phyloP scores from a whole-genome alignment of 2,329 filamentous ascomycete species.

The Neofusicoccum parvum region DNA sequence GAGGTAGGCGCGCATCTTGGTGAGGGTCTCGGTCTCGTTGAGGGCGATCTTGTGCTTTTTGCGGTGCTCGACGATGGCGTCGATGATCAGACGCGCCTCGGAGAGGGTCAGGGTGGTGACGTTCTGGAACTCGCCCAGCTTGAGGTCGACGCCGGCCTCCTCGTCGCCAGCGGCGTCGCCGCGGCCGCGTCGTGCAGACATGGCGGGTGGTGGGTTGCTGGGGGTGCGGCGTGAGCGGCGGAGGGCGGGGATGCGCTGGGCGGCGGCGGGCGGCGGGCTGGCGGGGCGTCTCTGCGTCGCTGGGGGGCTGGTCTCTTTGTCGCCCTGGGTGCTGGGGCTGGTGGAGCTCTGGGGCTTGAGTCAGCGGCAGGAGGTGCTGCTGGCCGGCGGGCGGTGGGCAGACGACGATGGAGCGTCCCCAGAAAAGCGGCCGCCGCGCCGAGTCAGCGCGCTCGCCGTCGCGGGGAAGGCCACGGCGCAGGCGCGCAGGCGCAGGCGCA shows the following conservation, averaged over 20 bases:
- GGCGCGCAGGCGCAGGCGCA: neutral
- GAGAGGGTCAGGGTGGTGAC: slow-evolving; percentile 90
- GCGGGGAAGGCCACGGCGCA: neutral
- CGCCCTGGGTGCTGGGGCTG: neutral
- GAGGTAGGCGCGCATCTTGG: slow-evolving; percentile 88
- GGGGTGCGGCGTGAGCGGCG: neutral
- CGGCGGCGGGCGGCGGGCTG: neutral
- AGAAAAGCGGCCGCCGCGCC: slow-evolving; percentile 3
- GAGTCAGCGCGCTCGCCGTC: neutral
- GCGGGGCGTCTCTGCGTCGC: neutral
- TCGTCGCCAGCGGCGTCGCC: slow-evolving; percentile 62
- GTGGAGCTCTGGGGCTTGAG: neutral
- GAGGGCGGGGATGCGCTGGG: neutral
- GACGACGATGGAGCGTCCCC: neutral
- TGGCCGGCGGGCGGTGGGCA: neutral
- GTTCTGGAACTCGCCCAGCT: slow-evolving; percentile 90
- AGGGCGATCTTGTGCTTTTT: slow-evolving; percentile 62
- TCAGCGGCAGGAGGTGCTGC: neutral
- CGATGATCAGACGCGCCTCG: slow-evolving; percentile 89
- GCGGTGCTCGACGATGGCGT: slow-evolving; percentile 81
- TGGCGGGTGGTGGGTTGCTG: slow-evolving; percentile 23
- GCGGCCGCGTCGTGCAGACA: slow-evolving; percentile 31
- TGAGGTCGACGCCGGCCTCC: slow-evolving; percentile 78
- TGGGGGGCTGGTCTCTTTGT: no score
- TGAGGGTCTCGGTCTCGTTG: slow-evolving; percentile 59